phyloP scores from a whole-genome alignment of 495 filamentous ascomycete genomes.

The Hypomontagnella submonticulosa region DNA sequence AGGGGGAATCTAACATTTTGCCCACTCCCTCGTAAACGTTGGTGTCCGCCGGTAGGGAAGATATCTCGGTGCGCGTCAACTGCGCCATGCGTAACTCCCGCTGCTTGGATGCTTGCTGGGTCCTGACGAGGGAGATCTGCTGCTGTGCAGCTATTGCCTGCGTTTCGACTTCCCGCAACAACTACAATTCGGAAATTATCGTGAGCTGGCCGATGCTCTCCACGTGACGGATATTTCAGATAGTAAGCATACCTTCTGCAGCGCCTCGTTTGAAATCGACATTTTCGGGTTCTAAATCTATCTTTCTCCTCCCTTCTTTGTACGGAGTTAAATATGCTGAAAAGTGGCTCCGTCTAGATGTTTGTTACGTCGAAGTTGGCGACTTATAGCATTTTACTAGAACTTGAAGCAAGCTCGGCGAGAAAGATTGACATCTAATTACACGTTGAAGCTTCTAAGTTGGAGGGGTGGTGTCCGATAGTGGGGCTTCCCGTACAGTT shows the following conservation, averaged over 20 bases:
- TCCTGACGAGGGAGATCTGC: constrained; percentile 86
- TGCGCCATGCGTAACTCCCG: constrained; percentile 89
- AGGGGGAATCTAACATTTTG: constrained; percentile 78
- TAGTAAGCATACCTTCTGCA: constrained; percentile 77
- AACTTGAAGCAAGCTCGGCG: not conserved
- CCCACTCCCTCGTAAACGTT: constrained; percentile 94
- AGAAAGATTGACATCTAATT: not conserved
- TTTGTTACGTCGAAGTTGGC: too few relatives aligned
- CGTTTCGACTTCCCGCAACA: constrained; percentile 93
- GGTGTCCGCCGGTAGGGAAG: constrained; percentile 78
- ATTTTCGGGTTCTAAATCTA: constrained; percentile 57
- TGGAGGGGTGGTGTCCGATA: constrained; percentile 6
- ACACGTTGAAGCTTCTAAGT: too few relatives aligned
- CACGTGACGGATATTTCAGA: not conserved
- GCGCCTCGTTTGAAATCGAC: constrained; percentile 95
- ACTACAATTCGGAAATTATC: constrained; percentile 59
- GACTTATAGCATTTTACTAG: too few relatives aligned
- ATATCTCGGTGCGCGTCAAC: constrained; percentile 85
- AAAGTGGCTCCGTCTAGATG: too few relatives aligned
- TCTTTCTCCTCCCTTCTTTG: constrained; percentile 7
- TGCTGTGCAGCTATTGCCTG: constrained; percentile 89
- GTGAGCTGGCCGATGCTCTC: constrained; percentile 4
- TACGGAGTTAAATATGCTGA: too few relatives aligned
- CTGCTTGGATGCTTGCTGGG: constrained; percentile 86
- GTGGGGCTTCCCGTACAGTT: constrained; percentile 16